Conservation (phyloP, 495 filamentous ascomycete genomes). For the Barbatosphaeria neglecta region DNA sequence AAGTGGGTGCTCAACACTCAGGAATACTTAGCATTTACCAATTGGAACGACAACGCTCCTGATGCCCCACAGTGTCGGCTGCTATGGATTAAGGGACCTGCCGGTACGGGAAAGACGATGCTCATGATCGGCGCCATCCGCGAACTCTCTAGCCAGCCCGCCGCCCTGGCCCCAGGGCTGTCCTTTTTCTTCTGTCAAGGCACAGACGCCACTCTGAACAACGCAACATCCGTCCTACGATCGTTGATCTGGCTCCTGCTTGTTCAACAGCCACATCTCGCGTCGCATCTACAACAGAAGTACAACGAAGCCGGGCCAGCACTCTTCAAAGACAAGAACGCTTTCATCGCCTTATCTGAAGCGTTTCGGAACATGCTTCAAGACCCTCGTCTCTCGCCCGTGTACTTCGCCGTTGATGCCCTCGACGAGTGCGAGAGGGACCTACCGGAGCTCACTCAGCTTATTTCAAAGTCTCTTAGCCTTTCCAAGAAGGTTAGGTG, state of each 20-base stretch:
- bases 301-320: slow-evolving; percentile 11
- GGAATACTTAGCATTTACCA: slow-evolving; percentile 21
- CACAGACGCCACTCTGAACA: slow-evolving; percentile 16
- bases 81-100: slow-evolving; percentile 27
- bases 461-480: slow-evolving; percentile 7
- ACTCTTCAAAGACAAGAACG: slow-evolving; percentile 24
- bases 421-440: slow-evolving; percentile 11
- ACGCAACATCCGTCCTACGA: slow-evolving; percentile 16
- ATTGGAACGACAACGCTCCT: slow-evolving; percentile 15
- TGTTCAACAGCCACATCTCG: slow-evolving; percentile 18
- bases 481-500: slow-evolving; percentile 18
- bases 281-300: slow-evolving; percentile 16
- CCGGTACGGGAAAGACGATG: slow-evolving; percentile 42
- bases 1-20: slow-evolving; percentile 28
- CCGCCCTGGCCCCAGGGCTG: neutral
- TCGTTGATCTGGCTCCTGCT: slow-evolving; percentile 23
- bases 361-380: slow-evolving; percentile 23
- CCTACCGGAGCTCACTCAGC: slow-evolving; percentile 1
- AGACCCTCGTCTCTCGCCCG: slow-evolving; percentile 13
- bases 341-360: slow-evolving; percentile 16
- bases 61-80: slow-evolving; percentile 21
- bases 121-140: slow-evolving; percentile 30
- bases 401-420: slow-evolving; percentile 25
- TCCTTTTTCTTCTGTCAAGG: slow-evolving; percentile 31
- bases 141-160: slow-evolving; percentile 11